Evolutionary conservation across 805 yeast genomes (phyloP).

Genomic region (Cyberlindnera subsufficiens): DNA sequence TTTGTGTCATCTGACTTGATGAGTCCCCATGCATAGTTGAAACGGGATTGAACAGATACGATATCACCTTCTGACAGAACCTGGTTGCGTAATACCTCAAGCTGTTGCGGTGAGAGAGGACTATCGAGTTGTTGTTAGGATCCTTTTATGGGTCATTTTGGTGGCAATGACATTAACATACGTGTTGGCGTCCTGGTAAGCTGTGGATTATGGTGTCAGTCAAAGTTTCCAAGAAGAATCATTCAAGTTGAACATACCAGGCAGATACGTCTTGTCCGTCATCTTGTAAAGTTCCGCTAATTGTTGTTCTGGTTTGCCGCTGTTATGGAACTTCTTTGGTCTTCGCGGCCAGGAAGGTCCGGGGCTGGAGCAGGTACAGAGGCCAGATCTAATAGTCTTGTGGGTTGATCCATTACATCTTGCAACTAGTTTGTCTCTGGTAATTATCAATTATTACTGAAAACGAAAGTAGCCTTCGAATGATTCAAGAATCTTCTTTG

Average conservation of each 20-base stretch:
- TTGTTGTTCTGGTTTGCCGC: neutral
- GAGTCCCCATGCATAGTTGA: slow-evolving; percentile 96
- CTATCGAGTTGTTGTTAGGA: slow-evolving; percentile 2
- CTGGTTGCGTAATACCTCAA: slow-evolving; percentile 70
- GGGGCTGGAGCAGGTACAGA: too few relatives aligned
- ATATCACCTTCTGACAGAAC: slow-evolving; percentile 75
- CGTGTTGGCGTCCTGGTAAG: slow-evolving; percentile 26
- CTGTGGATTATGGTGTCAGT: slow-evolving; percentile 8
- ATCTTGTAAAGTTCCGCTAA: neutral
- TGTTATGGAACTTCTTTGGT: neutral
- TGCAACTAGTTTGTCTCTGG: too few relatives aligned
- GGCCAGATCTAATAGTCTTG: too few relatives aligned
- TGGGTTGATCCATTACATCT: too few relatives aligned
- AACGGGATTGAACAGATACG: slow-evolving; percentile 76
- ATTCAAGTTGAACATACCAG: slow-evolving; percentile 11
- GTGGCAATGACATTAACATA: slow-evolving; percentile 9
- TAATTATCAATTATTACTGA: too few relatives aligned
- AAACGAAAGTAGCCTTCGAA: too few relatives aligned
- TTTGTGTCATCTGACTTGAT: slow-evolving; percentile 59
- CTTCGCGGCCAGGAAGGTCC: neutral
- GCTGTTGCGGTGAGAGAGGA: slow-evolving; percentile 68
- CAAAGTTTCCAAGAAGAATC: neutral
- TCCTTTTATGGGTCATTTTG: neutral
- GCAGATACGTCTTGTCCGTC: slow-evolving; percentile 14
- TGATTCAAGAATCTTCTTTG: too few relatives aligned